Conservation (phyloP, 164 flowering plant species). For the Magnolia sinica region DNA sequence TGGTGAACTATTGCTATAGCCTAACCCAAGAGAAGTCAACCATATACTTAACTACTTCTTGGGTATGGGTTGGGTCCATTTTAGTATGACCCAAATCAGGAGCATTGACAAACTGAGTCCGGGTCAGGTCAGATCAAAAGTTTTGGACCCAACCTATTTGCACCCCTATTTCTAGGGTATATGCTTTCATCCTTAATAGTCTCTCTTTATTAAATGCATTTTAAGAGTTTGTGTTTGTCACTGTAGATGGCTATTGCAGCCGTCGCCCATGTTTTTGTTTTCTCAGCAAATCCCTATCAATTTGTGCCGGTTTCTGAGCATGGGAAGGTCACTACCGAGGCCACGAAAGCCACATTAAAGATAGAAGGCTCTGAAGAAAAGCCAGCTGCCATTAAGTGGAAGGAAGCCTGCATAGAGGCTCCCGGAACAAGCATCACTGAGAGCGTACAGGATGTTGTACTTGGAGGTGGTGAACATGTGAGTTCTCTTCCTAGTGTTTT, state of each 20-base stretch:
- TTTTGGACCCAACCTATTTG: no score
- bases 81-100: no score
- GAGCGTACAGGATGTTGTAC: constrained; percentile 74
- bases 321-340: constrained; percentile 42
- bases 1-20: no score
- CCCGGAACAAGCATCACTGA: constrained; percentile 80
- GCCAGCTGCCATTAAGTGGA: constrained; percentile 45
- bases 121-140: no score
- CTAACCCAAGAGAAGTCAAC: no score
- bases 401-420: constrained; percentile 54
- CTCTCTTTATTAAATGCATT: background rate
- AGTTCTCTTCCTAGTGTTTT: constrained; percentile 10
- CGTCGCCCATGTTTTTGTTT: constrained; percentile 73
- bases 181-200: no score
- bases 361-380: constrained; percentile 42
- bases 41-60: no score
- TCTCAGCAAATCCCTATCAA: constrained; percentile 65
- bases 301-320: constrained; percentile 38
- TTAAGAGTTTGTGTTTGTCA: background rate
- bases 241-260: constrained; percentile 89
- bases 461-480: constrained; percentile 64
- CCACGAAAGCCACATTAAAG: constrained; percentile 34
- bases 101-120: no score
- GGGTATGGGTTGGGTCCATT: no score
- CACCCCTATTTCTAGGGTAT: no score